A percentile compares a stretch with the other conserved stretches of the same genome.
phyloP scores from a whole-genome alignment of 345 rosid species.

The Brassica cretica region DNA sequence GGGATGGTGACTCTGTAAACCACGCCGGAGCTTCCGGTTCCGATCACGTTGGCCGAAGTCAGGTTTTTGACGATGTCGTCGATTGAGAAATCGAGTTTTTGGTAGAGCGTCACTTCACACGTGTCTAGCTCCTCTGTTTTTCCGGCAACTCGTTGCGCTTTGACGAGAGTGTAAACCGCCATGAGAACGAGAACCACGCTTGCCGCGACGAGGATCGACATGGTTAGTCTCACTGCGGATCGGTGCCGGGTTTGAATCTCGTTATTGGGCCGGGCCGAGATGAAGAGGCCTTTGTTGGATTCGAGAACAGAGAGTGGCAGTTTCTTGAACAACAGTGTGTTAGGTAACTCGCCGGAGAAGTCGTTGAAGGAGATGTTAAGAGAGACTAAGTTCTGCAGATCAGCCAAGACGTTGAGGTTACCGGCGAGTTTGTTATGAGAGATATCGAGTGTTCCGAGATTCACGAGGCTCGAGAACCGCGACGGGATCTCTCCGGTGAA shows the following conservation, averaged over 20 bases:
- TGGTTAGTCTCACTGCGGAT: constrained; percentile 55
- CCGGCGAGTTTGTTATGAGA: constrained; percentile 80
- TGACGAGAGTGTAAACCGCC: constrained; percentile 58
- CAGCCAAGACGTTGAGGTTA: constrained; percentile 59
- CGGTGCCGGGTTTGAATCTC: constrained; percentile 39
- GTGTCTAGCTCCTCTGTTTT: constrained; percentile 44
- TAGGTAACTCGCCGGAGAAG: constrained; percentile 81
- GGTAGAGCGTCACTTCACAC: constrained; percentile 83
- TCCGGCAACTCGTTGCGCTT: constrained; percentile 44
- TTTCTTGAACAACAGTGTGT: constrained; percentile 71
- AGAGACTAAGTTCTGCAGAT: constrained; percentile 78
- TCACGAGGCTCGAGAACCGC: constrained; percentile 65
- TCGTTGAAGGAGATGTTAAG: constrained; percentile 91
- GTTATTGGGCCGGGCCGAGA: constrained; percentile 48
- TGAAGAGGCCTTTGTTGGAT: constrained; percentile 66
- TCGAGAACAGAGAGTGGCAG: constrained; percentile 74
- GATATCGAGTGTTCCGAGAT: constrained; percentile 73
- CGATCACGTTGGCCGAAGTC: constrained; percentile 81
- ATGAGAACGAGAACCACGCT: constrained; percentile 64
- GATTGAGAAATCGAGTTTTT: constrained; percentile 78
- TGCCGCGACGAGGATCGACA: constrained; percentile 65
- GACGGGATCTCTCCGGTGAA: constrained; percentile 72
- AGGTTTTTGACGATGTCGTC: constrained; percentile 64
- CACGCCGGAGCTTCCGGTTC: constrained; percentile 96
- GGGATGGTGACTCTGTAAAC: constrained; percentile 74